A percentile compares a stretch with the other conserved stretches of the same genome.
These are phyloP conservation scores for Garcia nutans DNA, from an alignment of 345 rosid species.

Conservation along the genomic window DNA sequence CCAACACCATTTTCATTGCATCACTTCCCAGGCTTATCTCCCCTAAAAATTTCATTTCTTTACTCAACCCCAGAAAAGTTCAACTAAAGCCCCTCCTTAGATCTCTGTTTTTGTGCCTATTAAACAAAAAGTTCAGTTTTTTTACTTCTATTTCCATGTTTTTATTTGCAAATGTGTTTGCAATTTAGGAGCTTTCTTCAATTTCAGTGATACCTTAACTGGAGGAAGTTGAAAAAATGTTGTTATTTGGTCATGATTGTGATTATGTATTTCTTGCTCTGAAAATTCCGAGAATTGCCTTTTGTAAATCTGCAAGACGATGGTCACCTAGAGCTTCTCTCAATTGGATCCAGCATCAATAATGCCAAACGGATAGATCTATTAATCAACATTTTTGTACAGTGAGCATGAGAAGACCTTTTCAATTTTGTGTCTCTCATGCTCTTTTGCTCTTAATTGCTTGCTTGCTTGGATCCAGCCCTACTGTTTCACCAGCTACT, in stretches of 20 bases:
- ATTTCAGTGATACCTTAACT: constrained; percentile 11
- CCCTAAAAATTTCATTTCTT: constrained; percentile 23
- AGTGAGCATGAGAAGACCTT: constrained; percentile 62
- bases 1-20: constrained; percentile 31
- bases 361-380: constrained; percentile 75
- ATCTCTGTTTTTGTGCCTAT: constrained; percentile 28
- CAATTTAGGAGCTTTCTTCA: constrained; percentile 18
- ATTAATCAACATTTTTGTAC: constrained; percentile 18
- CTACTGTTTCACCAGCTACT: constrained; percentile 40
- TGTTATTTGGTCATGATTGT: constrained; percentile 29
- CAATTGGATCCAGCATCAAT: constrained; percentile 35
- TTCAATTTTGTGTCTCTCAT: constrained; percentile 34
- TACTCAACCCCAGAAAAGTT: constrained; percentile 32
- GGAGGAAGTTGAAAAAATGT: constrained; percentile 35
- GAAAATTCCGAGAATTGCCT: constrained; percentile 9
- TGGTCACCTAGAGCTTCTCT: constrained; percentile 22
- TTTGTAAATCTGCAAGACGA: not conserved
- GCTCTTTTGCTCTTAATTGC: constrained; percentile 50
- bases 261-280: constrained; percentile 18
- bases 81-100: constrained; percentile 8
- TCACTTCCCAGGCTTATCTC: constrained; percentile 29
- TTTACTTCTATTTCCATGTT: constrained; percentile 7
- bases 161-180: constrained; percentile 16
- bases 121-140: not conserved
- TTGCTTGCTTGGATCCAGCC: constrained; percentile 33